Conservation (phyloP, 1,139 yeast species). For the Geotrichum fermentans region DNA sequence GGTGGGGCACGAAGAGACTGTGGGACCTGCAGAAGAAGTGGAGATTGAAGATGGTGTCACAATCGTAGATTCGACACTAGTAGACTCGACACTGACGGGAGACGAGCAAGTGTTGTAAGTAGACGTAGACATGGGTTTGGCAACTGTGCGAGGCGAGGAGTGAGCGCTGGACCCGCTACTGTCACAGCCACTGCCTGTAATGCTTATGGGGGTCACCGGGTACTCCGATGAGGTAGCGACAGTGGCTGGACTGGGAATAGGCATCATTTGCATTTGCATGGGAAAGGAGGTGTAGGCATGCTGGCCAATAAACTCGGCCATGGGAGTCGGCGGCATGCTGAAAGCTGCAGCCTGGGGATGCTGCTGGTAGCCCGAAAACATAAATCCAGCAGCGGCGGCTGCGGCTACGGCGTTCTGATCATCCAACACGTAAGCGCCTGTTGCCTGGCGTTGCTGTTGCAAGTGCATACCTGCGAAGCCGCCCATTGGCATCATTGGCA, state of each 20-base stretch:
- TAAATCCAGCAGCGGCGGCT: slow-evolving; percentile 1
- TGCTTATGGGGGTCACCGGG: background rate
- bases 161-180: background rate
- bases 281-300: slow-evolving; percentile 12
- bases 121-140: no score
- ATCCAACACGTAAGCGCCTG: background rate
- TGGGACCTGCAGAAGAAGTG: no score
- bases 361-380: slow-evolving; percentile 4
- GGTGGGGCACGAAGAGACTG: background rate
- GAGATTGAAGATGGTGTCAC: no score
- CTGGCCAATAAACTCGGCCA: slow-evolving; percentile 4
- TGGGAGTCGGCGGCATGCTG: slow-evolving; percentile 11
- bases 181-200: background rate
- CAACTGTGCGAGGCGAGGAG: background rate
- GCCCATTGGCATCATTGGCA: slow-evolving; percentile 2
- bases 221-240: background rate
- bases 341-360: background rate
- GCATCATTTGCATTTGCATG: background rate
- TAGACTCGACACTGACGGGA: no score
- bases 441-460: slow-evolving; percentile 1
- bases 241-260: background rate
- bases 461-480: background rate
- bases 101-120: no score
- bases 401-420: slow-evolving; percentile 5
- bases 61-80: background rate